A percentile compares a stretch with the other conserved stretches of the same genome.
Evolutionary conservation across 495 filamentous ascomycete genomes (phyloP).

Genomic region (Penicillium turbatum): DNA sequence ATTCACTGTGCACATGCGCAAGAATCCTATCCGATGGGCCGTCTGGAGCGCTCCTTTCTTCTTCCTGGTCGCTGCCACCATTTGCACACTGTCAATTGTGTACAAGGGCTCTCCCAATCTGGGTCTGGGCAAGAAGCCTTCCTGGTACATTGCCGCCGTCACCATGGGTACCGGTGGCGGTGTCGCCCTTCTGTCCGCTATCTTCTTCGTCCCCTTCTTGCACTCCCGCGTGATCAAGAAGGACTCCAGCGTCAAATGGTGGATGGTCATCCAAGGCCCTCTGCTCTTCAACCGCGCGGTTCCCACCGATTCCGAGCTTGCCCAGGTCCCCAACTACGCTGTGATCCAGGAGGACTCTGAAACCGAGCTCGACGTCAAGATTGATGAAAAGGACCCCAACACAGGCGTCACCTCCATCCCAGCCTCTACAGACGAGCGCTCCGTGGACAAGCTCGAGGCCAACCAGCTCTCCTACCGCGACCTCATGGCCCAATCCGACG

Average conservation of each 20-base stretch:
- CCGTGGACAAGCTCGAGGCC: slow-evolving; percentile 36
- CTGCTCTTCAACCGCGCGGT: slow-evolving; percentile 46
- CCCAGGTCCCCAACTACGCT: slow-evolving; percentile 52
- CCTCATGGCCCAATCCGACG: slow-evolving; percentile 47
- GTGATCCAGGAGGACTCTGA: slow-evolving; percentile 46
- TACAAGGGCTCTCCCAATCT: slow-evolving; percentile 61
- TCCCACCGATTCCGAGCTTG: slow-evolving; percentile 37
- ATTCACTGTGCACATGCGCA: slow-evolving; percentile 52
- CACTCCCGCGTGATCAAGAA: slow-evolving; percentile 52
- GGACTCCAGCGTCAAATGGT: slow-evolving; percentile 52
- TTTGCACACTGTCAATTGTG: slow-evolving; percentile 58
- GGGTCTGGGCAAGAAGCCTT: slow-evolving; percentile 50
- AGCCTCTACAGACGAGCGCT: slow-evolving; percentile 42
- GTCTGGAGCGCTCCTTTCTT: slow-evolving; percentile 56
- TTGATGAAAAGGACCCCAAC: slow-evolving; percentile 33
- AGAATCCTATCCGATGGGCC: slow-evolving; percentile 53
- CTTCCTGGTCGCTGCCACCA: slow-evolving; percentile 54
- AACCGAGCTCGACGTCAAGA: slow-evolving; percentile 14
- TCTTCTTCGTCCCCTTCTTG: slow-evolving; percentile 59
- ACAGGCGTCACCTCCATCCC: slow-evolving; percentile 9
- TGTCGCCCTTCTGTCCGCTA: slow-evolving; percentile 44
- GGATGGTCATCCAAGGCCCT: slow-evolving; percentile 49
- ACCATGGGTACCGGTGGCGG: slow-evolving; percentile 52
- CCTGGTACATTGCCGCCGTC: slow-evolving; percentile 52
- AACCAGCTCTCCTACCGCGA: slow-evolving; percentile 51